Base-by-base conservation (phyloP, 768 basidiomycete species). In the Lactarius psammicola region DNA sequence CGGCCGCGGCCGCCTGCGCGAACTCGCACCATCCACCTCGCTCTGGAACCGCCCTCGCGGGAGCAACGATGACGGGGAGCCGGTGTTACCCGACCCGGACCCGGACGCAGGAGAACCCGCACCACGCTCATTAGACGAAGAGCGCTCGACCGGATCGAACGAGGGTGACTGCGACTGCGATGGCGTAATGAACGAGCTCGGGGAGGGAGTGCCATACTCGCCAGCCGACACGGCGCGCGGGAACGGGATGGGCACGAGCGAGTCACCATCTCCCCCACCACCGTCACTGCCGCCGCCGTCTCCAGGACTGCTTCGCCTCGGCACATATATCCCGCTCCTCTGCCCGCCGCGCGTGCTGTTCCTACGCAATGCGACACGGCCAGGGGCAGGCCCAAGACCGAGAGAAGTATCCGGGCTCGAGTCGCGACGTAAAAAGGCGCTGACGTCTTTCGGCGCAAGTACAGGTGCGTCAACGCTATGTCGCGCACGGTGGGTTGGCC, bases 21-120 rank as follows among this genome's bases (percentile, higher is more conserved):
- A 59, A 59, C 75, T 84, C 4, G 80, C 74, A 10, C 85, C 85
- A 70, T 89, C 88, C 61, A 88, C 77, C 69, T 92, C 90, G 71
- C 87, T 90, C 73, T 89, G 86, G 77, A 90, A 88, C 36, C 89
- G 84, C 20, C 86, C 84, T 26, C 90, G 83, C 10, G 60, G 55
- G 49, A 80, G 81, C 18, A 73, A 77, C 30, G 81, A 79, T 30
- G 78, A 79, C 60, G 75, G 77, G 15, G 38, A 42, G 5, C 23
- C 44, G 49, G 18, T 55, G 17, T 31, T 33, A 28, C 46, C 59
- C 0, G n/a, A n/a, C n/a, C n/a, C n/a, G n/a, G n/a, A n/a, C n/a
- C n/a, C n/a, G n/a, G 30, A 33, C 10, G 40, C 26, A 20, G 38
- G 15, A 17, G 34, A 46, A 26, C 36, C 10, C 0, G 51, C 18